A percentile compares a stretch with the other conserved stretches of the same genome.
These are phyloP conservation scores for Trametes polyzona DNA, from an alignment of 1,284 basidiomycete genomes.

Conservation along the genomic window DNA sequence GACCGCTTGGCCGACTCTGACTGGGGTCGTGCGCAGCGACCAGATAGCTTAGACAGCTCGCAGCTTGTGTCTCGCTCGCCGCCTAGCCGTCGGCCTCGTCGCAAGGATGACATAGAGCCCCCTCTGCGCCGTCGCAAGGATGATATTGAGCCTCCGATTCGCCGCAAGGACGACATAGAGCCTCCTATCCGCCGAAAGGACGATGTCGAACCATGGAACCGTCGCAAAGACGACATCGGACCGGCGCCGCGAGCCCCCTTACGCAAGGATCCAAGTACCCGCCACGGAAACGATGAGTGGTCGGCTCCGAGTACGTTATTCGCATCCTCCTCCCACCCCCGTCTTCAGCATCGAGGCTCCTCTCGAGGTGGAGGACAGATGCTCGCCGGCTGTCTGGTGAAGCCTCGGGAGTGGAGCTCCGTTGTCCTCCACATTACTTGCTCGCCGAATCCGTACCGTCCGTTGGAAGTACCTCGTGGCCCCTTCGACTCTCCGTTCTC, in stretches of 20 bases:
- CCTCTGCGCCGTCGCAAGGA: conserved; percentile 12
- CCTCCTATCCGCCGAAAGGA: conserved; percentile 13
- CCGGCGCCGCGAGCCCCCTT: conserved; percentile 11
- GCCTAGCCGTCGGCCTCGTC: conserved; percentile 16
- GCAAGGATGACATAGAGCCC: conserved; percentile 19
- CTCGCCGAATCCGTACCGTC: conserved; percentile 46
- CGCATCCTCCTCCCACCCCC: conserved; percentile 58
- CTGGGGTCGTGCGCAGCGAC: conserved; percentile 27
- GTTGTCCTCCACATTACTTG: conserved; percentile 45
- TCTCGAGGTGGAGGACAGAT: conserved; percentile 54
- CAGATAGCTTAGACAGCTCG: conserved; percentile 20
- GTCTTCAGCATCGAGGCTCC: conserved; percentile 45
- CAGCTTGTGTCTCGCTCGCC: conserved; percentile 24
- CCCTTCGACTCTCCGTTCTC: conserved; percentile 38
- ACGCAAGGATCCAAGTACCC: conserved; percentile 33
- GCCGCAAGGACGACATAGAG: conserved; percentile 23
- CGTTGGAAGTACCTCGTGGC: conserved; percentile 49
- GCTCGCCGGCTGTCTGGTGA: conserved; percentile 49
- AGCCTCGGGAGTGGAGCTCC: conserved; percentile 56
- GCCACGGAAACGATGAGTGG: conserved; percentile 46
- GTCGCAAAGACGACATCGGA: conserved; percentile 17
- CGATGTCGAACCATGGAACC: conserved; percentile 13
- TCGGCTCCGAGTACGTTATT: conserved; percentile 79
- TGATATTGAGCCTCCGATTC: conserved; percentile 12
- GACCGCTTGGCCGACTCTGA: conserved; percentile 14